A percentile compares a stretch with the other conserved stretches of the same genome.
Evolutionary conservation across 2,329 filamentous ascomycete species (phyloP).

Genomic region (Trichoderma breve): DNA sequence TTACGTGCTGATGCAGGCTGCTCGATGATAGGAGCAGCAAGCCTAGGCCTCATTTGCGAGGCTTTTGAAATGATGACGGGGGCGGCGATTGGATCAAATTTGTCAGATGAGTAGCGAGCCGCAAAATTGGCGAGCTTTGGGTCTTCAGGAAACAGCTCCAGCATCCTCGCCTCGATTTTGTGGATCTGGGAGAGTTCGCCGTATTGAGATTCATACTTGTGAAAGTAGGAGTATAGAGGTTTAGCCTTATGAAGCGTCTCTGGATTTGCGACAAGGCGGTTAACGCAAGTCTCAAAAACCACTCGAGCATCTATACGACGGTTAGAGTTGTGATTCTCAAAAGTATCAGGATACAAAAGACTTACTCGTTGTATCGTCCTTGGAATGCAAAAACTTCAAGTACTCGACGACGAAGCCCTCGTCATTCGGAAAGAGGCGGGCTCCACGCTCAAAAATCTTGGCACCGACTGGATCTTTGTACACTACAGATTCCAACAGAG

Average conservation of each 20-base stretch:
- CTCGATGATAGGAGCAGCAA: conserved; percentile 54
- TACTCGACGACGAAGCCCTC: conserved; percentile 94
- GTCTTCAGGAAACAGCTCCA: conserved; percentile 87
- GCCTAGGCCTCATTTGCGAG: conserved; percentile 70
- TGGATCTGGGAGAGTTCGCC: conserved; percentile 88
- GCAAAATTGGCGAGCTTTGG: conserved; percentile 73
- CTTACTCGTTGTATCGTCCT: conserved; percentile 91
- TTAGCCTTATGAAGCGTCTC: conserved; percentile 74
- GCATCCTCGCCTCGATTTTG: conserved; percentile 90
- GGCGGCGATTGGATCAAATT: conserved; percentile 79
- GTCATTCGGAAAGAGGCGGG: conserved; percentile 90
- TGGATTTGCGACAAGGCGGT: conserved; percentile 73
- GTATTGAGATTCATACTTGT: conserved; percentile 91
- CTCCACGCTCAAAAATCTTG: conserved; percentile 93
- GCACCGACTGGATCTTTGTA: conserved; percentile 91
- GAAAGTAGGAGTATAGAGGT: conserved; percentile 84
- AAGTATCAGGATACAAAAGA: conserved; percentile 22
- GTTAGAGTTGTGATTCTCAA: conserved; percentile 22
- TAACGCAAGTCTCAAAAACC: conserved; percentile 92
- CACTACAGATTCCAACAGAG: conserved; percentile 89
- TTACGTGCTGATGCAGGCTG: conserved; percentile 45
- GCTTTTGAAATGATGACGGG: conserved; percentile 79
- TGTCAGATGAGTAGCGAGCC: conserved; percentile 66
- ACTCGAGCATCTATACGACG: conserved; percentile 73
- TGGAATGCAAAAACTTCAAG: conserved; percentile 87